A percentile compares a stretch with the other conserved stretches of the same genome.
Evolutionary conservation across 805 yeast genomes (phyloP).

Genomic region (Henningerozyma blattae): DNA sequence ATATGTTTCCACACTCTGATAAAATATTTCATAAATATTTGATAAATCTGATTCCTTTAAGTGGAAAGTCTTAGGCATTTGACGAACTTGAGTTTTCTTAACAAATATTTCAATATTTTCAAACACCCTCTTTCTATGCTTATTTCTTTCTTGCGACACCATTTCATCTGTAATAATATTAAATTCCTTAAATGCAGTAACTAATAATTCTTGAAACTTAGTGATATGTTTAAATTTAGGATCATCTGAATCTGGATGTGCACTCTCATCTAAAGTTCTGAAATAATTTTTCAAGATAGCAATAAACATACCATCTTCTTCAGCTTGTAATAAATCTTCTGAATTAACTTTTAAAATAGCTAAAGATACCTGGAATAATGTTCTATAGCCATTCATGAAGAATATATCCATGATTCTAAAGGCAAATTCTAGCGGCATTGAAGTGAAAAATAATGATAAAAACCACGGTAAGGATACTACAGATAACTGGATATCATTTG

Average conservation of each 20-base stretch:
- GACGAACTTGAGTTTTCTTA: slow-evolving; percentile 82
- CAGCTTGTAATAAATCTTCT: slow-evolving; percentile 62
- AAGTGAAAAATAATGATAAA: slow-evolving; percentile 72
- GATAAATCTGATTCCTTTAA: slow-evolving; percentile 47
- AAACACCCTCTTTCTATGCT: slow-evolving; percentile 63
- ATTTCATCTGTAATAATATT: slow-evolving; percentile 64
- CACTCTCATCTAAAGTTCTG: slow-evolving; percentile 60
- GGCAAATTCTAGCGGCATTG: slow-evolving; percentile 92
- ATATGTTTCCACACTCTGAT: slow-evolving; percentile 60
- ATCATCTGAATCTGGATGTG: slow-evolving; percentile 60
- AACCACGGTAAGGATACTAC: slow-evolving; percentile 97
- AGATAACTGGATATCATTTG: slow-evolving; percentile 78
- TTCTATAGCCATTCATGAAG: slow-evolving; percentile 79
- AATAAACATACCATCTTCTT: slow-evolving; percentile 88
- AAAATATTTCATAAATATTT: slow-evolving; percentile 74
- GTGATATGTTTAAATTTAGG: slow-evolving; percentile 57
- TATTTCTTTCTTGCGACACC: slow-evolving; percentile 56
- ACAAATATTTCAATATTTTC: slow-evolving; percentile 84
- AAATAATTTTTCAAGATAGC: slow-evolving; percentile 78
- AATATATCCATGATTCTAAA: slow-evolving; percentile 84
- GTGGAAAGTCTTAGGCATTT: slow-evolving; percentile 62
- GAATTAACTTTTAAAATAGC: slow-evolving; percentile 87
- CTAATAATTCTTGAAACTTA: slow-evolving; percentile 79
- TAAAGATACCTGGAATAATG: slow-evolving; percentile 83
- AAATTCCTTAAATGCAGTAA: slow-evolving; percentile 88